Conservation (phyloP, 345 rosid genomes). For the Ceriops zippeliana region DNA sequence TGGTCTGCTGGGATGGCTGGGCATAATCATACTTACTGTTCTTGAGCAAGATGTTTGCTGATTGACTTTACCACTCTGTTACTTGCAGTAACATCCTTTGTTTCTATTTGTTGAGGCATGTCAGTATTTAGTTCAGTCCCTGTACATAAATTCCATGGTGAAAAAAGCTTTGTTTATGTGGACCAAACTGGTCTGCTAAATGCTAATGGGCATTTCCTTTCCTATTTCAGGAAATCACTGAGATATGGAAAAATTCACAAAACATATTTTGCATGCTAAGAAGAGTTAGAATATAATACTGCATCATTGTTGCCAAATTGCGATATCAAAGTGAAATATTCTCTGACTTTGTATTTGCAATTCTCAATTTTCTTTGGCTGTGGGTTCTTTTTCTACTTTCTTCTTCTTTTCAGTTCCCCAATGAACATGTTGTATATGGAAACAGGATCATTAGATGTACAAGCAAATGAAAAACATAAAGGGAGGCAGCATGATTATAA, state of each 20-base stretch:
- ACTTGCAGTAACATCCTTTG: not conserved
- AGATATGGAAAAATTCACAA: no score
- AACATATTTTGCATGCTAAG: no score
- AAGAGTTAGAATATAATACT: no score
- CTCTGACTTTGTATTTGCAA: not conserved
- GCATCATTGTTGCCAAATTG: no score
- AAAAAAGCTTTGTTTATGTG: not conserved
- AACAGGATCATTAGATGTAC: slow-evolving; percentile 70
- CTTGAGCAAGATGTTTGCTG: not conserved
- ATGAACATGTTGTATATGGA: slow-evolving; percentile 6
- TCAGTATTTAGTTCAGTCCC: not conserved
- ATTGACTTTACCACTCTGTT: not conserved
- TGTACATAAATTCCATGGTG: not conserved
- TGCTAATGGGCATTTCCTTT: no score
- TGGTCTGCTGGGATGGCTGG: not conserved
- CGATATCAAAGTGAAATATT: not conserved
- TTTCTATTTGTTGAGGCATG: not conserved
- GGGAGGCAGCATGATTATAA: slow-evolving; percentile 49
- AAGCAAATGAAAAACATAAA: slow-evolving; percentile 42
- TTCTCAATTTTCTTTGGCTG: not conserved
- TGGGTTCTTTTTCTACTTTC: not conserved
- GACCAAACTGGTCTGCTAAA: no score
- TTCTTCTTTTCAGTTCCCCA: not conserved
- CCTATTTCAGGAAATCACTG: no score
- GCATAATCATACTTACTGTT: not conserved